Base-by-base conservation (phyloP, 345 rosid species). In the Pseudoturritis turrita region DNA sequence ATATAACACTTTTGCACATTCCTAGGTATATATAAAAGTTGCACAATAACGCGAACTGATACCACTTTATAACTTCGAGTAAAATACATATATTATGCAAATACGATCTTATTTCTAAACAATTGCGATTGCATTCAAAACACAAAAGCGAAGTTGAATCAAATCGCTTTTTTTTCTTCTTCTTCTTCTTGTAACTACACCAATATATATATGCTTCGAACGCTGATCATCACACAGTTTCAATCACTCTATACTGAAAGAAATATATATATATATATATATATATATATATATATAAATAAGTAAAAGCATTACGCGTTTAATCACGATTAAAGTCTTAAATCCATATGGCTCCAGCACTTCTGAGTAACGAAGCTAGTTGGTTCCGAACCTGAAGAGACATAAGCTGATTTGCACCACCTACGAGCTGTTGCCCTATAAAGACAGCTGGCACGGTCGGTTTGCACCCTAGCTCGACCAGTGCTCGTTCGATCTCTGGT, bases 261-360 rank as follows among this genome's bases (percentile, higher is more conserved):
- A 29, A 6, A 29, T 7, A 57, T 21, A 43, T 5, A 12, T n/a
- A 14, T 35, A 28, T 10, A 21, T 54, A 41, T 49, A 12, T 15
- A 76, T 35, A 55, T n/a, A 14, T 35, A 28, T 10, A 21, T 54
- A 41, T 49, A 12, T 15, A 76, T 35, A 55, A 21, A 21, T 25
- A 63, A 40, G 18, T 47, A 31, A 3, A 76, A 28, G 44, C 44
- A 55, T 52, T 51, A 52, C 21, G 25, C 3, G 49, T 54, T 50
- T 60, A 5, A 4, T 66, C 31, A n/a, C 11, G 41, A 44, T 21
- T 36, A 26, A 22, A 12, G 13, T 2, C 60, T 83, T 85, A 93
- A 13, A 93, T 55, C 94, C 97, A 93, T 11, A 93, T 89, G 15
- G 98, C 98, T 18, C 94, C 87, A 23, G 97, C 98, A 41, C 78